Percentiles rank a stretch among this genome's conserved stretches.
Conservation (phyloP, 371 early-diverging fungal genomes). For the Apophysomyces sp. region DNA sequence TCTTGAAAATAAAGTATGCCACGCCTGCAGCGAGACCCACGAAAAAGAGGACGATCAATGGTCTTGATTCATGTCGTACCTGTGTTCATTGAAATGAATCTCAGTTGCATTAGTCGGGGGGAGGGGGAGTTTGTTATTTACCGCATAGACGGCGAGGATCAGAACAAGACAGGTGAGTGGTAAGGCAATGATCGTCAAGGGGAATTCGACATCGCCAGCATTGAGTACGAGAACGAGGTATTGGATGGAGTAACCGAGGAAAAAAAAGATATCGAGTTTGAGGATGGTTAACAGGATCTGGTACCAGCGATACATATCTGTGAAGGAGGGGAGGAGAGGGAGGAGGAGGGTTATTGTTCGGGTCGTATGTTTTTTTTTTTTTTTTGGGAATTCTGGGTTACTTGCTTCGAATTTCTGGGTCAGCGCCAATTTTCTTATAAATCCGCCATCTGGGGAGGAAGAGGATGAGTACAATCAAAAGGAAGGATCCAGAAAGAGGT, state of each 20-base stretch:
- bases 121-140: conserved; percentile 34
- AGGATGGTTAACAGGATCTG: conserved; percentile 84
- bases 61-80: conserved; percentile 46
- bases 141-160: conserved; percentile 76
- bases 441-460: conserved; percentile 67
- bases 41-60: conserved; percentile 67
- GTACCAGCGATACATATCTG: conserved; percentile 79
- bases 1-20: conserved; percentile 86
- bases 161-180: conserved; percentile 75
- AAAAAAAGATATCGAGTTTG: conserved; percentile 88
- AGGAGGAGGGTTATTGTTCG: neutral
- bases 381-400: neutral
- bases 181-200: conserved; percentile 80
- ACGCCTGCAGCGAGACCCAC: conserved; percentile 66
- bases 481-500: neutral
- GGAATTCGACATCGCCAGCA: conserved; percentile 73
- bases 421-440: conserved; percentile 91
- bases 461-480: neutral
- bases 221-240: conserved; percentile 78
- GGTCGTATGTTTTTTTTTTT: no score
- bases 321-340: neutral
- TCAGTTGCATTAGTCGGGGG: neutral
- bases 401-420: conserved; percentile 80
- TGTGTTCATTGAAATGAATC: conserved; percentile 8
- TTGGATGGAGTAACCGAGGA: conserved; percentile 85